Evolutionary conservation across 257 asterid genomes (phyloP).

Genomic region (Verbascum thapsus): DNA sequence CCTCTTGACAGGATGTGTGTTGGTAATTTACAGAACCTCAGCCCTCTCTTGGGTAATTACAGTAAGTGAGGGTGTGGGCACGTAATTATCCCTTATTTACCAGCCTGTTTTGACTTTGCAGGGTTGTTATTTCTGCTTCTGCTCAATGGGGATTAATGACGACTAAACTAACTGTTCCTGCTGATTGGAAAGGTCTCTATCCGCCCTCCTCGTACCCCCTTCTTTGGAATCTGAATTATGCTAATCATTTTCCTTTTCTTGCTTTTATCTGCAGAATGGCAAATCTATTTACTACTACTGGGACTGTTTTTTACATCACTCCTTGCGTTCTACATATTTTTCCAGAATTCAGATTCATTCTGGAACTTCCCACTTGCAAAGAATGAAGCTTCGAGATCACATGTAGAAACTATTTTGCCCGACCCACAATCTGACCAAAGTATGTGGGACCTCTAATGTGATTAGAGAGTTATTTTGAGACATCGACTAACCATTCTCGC

Average conservation of each 20-base stretch:
- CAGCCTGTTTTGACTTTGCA: constrained; percentile 34
- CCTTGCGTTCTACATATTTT: constrained; percentile 70
- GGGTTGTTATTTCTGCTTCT: constrained; percentile 85
- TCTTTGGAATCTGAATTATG: not conserved
- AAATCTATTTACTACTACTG: constrained; percentile 71
- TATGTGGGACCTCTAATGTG: constrained; percentile 48
- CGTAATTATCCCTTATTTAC: too few relatives aligned
- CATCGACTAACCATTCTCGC: too few relatives aligned
- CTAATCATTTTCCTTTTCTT: constrained; percentile 17
- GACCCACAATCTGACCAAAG: constrained; percentile 50
- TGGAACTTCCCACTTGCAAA: constrained; percentile 79
- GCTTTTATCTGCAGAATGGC: constrained; percentile 98
- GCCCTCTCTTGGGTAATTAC: too few relatives aligned
- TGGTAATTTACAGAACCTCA: too few relatives aligned
- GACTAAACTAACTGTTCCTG: constrained; percentile 81
- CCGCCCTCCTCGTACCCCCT: not conserved
- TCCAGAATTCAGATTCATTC: constrained; percentile 85
- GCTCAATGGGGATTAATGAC: constrained; percentile 84
- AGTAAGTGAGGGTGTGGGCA: too few relatives aligned
- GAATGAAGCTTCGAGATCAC: constrained; percentile 47
- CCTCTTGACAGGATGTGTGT: too few relatives aligned
- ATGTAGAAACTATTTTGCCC: constrained; percentile 48
- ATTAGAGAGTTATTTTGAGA: too few relatives aligned
- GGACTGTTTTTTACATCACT: constrained; percentile 86
- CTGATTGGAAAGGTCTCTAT: constrained; percentile 90